Base-by-base conservation (phyloP, 352 stramenopile genomes). In the Phytophthora melonis region DNA sequence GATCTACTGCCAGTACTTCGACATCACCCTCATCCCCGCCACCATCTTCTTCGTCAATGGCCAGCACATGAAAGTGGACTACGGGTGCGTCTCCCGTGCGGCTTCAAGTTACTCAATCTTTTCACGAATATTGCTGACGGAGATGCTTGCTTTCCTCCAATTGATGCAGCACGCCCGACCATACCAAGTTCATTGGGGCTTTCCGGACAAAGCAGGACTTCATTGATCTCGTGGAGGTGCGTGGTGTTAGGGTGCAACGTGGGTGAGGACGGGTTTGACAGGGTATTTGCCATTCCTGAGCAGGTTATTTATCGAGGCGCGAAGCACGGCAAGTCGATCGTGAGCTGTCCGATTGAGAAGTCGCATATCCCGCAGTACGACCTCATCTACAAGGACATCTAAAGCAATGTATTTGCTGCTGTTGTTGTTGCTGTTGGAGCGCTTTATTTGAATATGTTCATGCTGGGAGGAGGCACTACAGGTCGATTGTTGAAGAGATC, bases 1-100 rank as follows among this genome's bases (percentile, higher is more conserved):
- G 14, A 84, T 97, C 45, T 97, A 97, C 73, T 90, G 83, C 49
- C 88, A 97, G 72, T 97, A 97, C 73, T 95, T 97, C 72, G 90
- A 97, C 66, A 94, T 97, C 34, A 86, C 87, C n/a, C 79, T 97
- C 23, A 89, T 97, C 54, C 90, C 90, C 3, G 89, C 89, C 34
- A 97, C 87, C 0, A 77, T 97, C 53, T 97, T 97, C 75, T 97
- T 96, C 62, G 90, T 94, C 70, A 97, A 97, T 67, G 86, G 83
- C 2, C 88, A 93, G 64, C 90, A 97, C 80, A 97, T 96, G 72
- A 97, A 97, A 82, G 88, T 97, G 58, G 89, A 97, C 81, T 97
- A 94, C 58, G 81, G 87, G 90, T 97, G 68, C n/a, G 75, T 77
- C 18, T 58, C 34, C 16, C 43, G 8, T 13, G 18, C 16, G 6